phyloP scores from a whole-genome alignment of 2,329 filamentous ascomycete genomes.

The Aspergillus ibericus region DNA sequence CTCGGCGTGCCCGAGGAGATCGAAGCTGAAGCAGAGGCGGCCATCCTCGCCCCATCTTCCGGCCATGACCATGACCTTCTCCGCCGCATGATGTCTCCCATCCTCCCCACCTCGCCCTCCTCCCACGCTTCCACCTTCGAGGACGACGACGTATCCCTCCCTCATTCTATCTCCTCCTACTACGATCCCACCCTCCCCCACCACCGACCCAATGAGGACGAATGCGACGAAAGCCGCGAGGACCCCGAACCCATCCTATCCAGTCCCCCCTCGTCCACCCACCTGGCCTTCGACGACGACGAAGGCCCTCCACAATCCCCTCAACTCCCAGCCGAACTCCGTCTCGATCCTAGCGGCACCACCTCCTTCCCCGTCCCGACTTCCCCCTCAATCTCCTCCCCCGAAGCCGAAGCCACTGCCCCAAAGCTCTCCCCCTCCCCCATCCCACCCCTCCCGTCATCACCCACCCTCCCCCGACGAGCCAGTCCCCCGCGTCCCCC shows the following conservation, averaged over 20 bases:
- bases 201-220: constrained; percentile 45
- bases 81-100: neutral
- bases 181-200: constrained; percentile 50
- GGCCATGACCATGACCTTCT: neutral
- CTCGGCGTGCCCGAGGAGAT: constrained; percentile 13
- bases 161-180: constrained; percentile 9
- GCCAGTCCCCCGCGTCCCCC: constrained; percentile 18
- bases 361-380: constrained; percentile 35
- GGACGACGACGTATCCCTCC: constrained; percentile 8
- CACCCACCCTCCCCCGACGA: constrained; percentile 15
- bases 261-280: constrained; percentile 19
- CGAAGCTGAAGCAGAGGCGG: constrained; percentile 20
- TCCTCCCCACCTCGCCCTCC: neutral
- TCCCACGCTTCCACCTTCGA: constrained; percentile 6
- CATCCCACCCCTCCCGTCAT: constrained; percentile 32
- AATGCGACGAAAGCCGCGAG: constrained; percentile 5
- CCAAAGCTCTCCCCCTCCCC: constrained; percentile 36
- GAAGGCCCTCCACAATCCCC: neutral
- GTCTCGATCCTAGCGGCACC: constrained; percentile 39
- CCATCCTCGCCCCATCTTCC: neutral
- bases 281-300: constrained; percentile 16
- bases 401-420: constrained; percentile 36
- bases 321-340: constrained; percentile 33
- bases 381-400: constrained; percentile 30
- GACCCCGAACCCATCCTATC: neutral